These are phyloP conservation scores for Penicillium fuscoglaucum DNA, from an alignment of 2,329 filamentous ascomycete species.

Conservation along the genomic window DNA sequence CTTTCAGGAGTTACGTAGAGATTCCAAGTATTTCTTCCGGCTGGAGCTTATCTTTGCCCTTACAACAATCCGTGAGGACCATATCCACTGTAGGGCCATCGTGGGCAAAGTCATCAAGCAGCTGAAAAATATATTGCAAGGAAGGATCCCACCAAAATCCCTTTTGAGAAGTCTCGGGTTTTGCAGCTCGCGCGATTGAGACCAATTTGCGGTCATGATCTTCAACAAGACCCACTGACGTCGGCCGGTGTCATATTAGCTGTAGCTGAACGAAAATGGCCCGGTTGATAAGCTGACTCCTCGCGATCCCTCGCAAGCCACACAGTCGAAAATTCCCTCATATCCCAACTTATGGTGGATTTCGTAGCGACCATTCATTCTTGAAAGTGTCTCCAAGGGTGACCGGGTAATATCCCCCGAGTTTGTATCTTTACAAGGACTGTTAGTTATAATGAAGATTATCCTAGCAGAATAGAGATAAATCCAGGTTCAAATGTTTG, in stretches of 20 bases:
- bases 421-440: neutral
- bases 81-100: constrained; percentile 30
- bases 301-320: constrained; percentile 44
- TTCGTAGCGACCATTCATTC: constrained; percentile 40
- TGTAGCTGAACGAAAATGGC: no score
- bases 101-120: constrained; percentile 33
- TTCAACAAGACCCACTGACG: constrained; percentile 35
- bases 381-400: constrained; percentile 45
- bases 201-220: constrained; percentile 29
- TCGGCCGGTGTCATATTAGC: constrained; percentile 14
- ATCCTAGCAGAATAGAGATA: neutral
- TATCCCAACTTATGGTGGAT: constrained; percentile 49
- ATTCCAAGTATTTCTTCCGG: constrained; percentile 28
- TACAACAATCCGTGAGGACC: constrained; percentile 24
- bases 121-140: constrained; percentile 26
- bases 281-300: constrained; percentile 15
- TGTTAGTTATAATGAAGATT: neutral
- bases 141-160: constrained; percentile 12
- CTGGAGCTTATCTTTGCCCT: constrained; percentile 20
- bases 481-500: neutral
- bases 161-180: constrained; percentile 15
- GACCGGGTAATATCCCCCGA: constrained; percentile 48
- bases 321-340: constrained; percentile 45
- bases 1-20: constrained; percentile 29
- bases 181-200: constrained; percentile 19